Base-by-base conservation (phyloP, 2,329 filamentous ascomycete genomes). In the Calonectria fujianensis region DNA sequence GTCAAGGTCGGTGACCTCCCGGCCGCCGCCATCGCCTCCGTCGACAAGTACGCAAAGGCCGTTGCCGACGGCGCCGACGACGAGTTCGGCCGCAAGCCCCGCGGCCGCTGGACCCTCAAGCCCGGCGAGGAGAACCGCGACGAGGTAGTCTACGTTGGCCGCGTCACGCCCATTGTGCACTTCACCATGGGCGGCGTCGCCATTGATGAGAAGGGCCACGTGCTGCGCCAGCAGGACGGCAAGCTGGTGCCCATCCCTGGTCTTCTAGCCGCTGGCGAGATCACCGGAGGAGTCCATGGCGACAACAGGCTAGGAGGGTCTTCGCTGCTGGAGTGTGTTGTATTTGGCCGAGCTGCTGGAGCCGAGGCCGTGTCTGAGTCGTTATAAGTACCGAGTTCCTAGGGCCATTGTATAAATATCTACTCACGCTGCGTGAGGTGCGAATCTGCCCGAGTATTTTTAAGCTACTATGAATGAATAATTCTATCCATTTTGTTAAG, bases 171-270 rank as follows among this genome's bases (percentile, higher is more conserved):
- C 0, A 90, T 93, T 0, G 87, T 91, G 2, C 92, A 93, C 79
- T 93, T 93, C 78, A 93, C 92, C 1, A 93, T 93, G 92, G 92
- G 92, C 6, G 92, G 92, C 0, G 91, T 89, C 0, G 85, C 89
- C 3, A 91, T 93, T 76, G 89, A 91, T 77, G 84, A 88, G 9
- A 84, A 87, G 57, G 87, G 88, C 1, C 87, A 89, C 75, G 88
- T 93, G 0, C 78, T 93, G 16, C 82, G 80, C 10, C 79, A 83
- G 2, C 82, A 78, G 0, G 80, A 79, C 4, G 83, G 85, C 8
- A 80, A 83, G 3, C 81, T 86, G 16, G 81, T 81, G 39, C 87
- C 87, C 0, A 90, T 93, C 41, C 80, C 85, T 4, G 91, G 92
- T 0, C 77, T 93, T 0, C 93, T 91, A 89, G 91, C 89, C 0